Evolutionary conservation across 2,329 filamentous ascomycete genomes (phyloP).

Genomic region (Akanthomyces muscarius): DNA sequence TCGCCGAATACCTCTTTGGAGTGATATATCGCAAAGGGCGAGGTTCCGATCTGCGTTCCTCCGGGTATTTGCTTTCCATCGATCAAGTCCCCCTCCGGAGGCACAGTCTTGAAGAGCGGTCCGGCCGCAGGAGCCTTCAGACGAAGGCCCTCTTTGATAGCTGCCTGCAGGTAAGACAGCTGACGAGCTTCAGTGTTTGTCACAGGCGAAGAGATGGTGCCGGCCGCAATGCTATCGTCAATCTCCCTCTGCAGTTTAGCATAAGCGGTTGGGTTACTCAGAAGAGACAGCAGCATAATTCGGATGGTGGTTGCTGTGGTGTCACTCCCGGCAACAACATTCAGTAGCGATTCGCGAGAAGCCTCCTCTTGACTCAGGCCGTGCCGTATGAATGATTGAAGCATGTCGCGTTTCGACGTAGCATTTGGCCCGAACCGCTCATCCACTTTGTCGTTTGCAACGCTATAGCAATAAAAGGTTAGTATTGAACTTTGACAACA

Average conservation of each 20-base stretch:
- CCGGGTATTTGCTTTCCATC: constrained; percentile 40
- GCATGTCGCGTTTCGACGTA: constrained; percentile 33
- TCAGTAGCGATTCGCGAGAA: constrained; percentile 23
- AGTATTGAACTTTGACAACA: no score
- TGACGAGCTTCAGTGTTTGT: constrained; percentile 34
- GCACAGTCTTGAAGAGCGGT: constrained; percentile 27
- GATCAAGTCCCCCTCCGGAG: constrained; percentile 35
- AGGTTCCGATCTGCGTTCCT: constrained; percentile 43
- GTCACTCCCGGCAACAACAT: constrained; percentile 36
- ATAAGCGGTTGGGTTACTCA: constrained; percentile 46
- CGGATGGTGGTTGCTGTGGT: constrained; percentile 37
- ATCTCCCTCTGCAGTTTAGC: constrained; percentile 46
- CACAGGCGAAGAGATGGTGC: constrained; percentile 27
- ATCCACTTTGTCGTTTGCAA: constrained; percentile 16
- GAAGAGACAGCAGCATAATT: constrained; percentile 47
- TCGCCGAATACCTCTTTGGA: constrained; percentile 35
- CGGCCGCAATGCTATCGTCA: constrained; percentile 28
- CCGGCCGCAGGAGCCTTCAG: constrained; percentile 42
- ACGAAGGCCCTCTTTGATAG: constrained; percentile 46
- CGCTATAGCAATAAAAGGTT: not conserved
- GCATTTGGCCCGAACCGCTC: constrained; percentile 24
- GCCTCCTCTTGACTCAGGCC: constrained; percentile 30
- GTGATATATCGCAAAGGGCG: constrained; percentile 38
- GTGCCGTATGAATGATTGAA: constrained; percentile 39
- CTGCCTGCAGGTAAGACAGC: constrained; percentile 47